phyloP scores from a whole-genome alignment of 768 basidiomycete genomes.

The Hemileccinum impolitum region DNA sequence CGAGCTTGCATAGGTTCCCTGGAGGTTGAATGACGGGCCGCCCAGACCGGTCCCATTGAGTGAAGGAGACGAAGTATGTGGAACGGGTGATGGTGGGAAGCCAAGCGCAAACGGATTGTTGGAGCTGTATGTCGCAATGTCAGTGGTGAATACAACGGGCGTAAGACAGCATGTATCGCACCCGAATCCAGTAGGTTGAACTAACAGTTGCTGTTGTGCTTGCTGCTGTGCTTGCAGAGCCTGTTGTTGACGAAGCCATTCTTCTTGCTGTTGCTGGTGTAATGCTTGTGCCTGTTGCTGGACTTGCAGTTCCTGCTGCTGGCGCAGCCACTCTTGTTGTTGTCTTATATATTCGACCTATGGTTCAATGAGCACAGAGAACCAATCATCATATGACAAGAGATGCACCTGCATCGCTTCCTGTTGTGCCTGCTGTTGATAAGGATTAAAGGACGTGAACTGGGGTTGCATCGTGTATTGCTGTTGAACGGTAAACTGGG shows the following conservation, averaged over 20 bases:
- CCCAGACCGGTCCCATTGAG: conserved; percentile 29
- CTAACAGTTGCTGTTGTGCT: conserved; percentile 46
- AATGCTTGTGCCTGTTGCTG: conserved; percentile 46
- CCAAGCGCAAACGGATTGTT: conserved; percentile 91
- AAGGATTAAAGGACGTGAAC: conserved; percentile 91
- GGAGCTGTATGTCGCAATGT: conserved; percentile 50
- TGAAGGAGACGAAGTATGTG: conserved; percentile 35
- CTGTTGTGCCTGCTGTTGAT: conserved; percentile 89
- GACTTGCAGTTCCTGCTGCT: conserved; percentile 53
- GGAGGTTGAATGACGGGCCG: conserved; percentile 62
- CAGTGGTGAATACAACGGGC: conserved; percentile 10
- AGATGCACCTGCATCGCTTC: conserved; percentile 68
- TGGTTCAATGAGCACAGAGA: conserved; percentile 5
- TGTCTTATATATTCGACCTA: conserved; percentile 45
- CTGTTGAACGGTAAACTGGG: conserved; percentile 77
- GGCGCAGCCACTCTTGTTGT: conserved; percentile 69
- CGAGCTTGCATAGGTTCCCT: conserved; percentile 61
- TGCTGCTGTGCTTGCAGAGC: conserved; percentile 42
- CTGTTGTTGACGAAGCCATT: conserved; percentile 65
- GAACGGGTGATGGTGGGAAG: conserved; percentile 27
- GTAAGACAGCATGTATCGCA: conserved; percentile 30
- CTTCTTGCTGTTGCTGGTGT: conserved; percentile 46
- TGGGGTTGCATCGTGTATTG: conserved; percentile 77
- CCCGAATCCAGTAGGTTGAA: conserved; percentile 77
- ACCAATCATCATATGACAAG: neutral